phyloP scores from a whole-genome alignment of 371 early-diverging fungal species.

The Actinomortierella ambigua region DNA sequence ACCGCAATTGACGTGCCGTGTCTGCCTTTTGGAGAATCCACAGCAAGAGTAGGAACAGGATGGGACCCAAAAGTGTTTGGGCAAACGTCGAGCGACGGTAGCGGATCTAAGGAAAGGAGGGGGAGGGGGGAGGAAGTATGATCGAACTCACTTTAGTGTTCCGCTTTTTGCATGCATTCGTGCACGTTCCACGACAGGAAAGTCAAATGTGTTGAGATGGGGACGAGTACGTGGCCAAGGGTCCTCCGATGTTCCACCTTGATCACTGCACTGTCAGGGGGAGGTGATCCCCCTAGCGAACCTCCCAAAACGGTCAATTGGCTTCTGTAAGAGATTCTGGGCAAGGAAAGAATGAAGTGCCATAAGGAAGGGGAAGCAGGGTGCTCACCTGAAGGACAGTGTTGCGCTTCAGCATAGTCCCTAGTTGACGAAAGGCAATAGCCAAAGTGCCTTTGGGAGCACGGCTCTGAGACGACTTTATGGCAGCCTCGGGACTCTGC shows the following conservation, averaged over 20 bases:
- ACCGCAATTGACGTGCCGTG: conserved; percentile 49
- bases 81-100: conserved; percentile 61
- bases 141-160: not conserved
- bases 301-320: no score
- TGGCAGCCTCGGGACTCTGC: no score
- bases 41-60: conserved; percentile 67
- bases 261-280: no score
- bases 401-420: conserved; percentile 69
- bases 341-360: no score
- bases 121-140: not conserved
- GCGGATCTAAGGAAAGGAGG: conserved; percentile 36
- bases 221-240: no score
- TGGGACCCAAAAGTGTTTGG: conserved; percentile 65
- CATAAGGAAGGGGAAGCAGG: no score
- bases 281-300: no score
- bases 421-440: conserved; percentile 52
- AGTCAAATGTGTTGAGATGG: no score
- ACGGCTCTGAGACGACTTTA: no score
- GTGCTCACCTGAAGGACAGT: conserved; percentile 58
- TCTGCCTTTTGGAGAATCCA: conserved; percentile 67
- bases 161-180: not conserved
- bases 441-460: conserved; percentile 11
- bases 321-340: no score
- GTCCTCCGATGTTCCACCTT: no score
- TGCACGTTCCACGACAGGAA: no score